Evolutionary conservation across 1,139 yeast genomes (phyloP).

Genomic region (Debaryomyces singareniensis): DNA sequence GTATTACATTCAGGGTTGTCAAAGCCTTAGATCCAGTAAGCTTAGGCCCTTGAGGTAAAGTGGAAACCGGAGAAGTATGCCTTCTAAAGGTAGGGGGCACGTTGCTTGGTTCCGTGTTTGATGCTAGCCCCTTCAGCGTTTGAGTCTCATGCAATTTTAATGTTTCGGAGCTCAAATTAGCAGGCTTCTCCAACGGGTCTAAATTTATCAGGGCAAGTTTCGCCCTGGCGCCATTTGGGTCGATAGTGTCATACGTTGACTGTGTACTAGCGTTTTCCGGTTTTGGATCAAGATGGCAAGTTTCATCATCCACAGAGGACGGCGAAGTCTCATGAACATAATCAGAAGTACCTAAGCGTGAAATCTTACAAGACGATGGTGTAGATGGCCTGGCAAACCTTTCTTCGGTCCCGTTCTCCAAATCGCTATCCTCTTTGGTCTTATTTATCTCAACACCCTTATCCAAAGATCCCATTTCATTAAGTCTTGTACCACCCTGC

Average conservation of each 20-base stretch:
- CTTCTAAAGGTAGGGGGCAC: constrained; percentile 9
- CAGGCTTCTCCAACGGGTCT: neutral
- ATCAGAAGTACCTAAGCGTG: constrained; percentile 18
- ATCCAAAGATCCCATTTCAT: neutral
- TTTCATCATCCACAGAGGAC: constrained; percentile 20
- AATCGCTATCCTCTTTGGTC: constrained; percentile 1
- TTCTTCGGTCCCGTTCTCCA: constrained; percentile 2
- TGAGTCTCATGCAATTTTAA: neutral
- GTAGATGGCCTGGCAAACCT: constrained; percentile 19
- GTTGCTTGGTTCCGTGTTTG: neutral
- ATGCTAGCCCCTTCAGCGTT: too few relatives aligned
- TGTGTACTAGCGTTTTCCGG: neutral
- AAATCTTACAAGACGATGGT: constrained; percentile 26
- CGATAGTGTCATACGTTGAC: neutral
- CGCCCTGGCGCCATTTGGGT: neutral
- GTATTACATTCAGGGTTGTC: too few relatives aligned
- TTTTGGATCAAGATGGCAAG: neutral
- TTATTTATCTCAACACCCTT: neutral
- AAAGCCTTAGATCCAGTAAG: too few relatives aligned
- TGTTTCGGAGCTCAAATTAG: neutral
- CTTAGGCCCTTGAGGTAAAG: too few relatives aligned
- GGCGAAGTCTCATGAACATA: constrained; percentile 28
- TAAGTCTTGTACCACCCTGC: neutral
- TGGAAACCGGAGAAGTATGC: constrained; percentile 19
- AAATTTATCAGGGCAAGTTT: neutral